Percentiles rank a stretch among this genome's conserved stretches.
Conservation (phyloP, 352 stramenopile species). For the Phytophthora citricola region DNA sequence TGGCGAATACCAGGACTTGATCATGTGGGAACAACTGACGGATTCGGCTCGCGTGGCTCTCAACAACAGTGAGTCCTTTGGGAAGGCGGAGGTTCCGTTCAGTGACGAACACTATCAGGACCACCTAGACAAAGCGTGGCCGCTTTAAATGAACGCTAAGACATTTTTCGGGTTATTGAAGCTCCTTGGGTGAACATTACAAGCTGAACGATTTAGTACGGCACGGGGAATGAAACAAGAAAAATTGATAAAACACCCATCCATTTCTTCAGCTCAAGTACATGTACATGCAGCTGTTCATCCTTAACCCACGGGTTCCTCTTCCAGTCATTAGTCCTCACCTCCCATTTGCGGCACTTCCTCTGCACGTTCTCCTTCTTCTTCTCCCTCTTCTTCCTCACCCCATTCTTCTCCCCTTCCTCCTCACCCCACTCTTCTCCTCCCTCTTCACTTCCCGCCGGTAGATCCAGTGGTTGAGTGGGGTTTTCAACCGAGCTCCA, state of each 20-base stretch:
- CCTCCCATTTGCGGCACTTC: conserved; percentile 6
- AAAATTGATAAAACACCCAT: background rate
- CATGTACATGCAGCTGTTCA: background rate
- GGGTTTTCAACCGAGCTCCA: background rate
- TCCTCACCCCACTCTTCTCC: background rate
- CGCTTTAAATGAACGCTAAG: background rate
- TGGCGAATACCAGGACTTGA: background rate
- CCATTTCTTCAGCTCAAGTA: background rate
- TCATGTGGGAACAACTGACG: conserved; percentile 9
- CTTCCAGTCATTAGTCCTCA: conserved; percentile 3
- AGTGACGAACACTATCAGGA: background rate
- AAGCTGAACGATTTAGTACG: too few relatives aligned
- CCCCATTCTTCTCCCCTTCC: background rate
- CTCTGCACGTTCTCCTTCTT: conserved; percentile 1
- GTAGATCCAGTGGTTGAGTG: conserved; percentile 4
- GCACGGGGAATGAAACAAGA: too few relatives aligned
- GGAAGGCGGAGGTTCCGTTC: background rate
- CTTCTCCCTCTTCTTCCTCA: background rate
- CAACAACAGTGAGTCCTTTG: background rate
- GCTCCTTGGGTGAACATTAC: too few relatives aligned
- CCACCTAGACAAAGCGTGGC: background rate
- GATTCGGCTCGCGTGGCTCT: background rate
- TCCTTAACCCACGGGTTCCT: background rate
- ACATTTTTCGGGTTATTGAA: too few relatives aligned
- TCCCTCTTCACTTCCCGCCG: background rate